Evolutionary conservation across 495 filamentous ascomycete species (phyloP).

Genomic region (Annulohypoxylon bovei): DNA sequence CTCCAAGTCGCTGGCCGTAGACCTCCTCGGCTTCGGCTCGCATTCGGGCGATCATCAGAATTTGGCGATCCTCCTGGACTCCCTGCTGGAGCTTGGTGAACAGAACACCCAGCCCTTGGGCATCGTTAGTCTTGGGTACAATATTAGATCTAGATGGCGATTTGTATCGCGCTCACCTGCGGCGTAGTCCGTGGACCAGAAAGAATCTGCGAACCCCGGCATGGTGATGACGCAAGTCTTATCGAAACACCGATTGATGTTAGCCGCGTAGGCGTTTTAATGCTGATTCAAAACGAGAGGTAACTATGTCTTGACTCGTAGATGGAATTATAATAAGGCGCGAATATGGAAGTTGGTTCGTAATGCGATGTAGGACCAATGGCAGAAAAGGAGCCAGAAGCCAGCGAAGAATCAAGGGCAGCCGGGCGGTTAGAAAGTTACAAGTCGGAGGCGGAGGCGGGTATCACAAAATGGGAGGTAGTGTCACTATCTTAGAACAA

Average conservation of each 20-base stretch:
- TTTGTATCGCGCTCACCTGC: slow-evolving; percentile 65
- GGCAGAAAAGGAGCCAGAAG: neutral
- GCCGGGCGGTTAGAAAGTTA: slow-evolving; percentile 4
- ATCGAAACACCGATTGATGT: slow-evolving; percentile 7
- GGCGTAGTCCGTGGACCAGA: slow-evolving; percentile 95
- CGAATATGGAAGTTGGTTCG: slow-evolving; percentile 10
- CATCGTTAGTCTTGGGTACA: slow-evolving; percentile 15
- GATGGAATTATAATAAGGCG: slow-evolving; percentile 9
- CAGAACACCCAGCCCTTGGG: slow-evolving; percentile 85
- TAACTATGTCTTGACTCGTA: neutral
- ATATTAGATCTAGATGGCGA: slow-evolving; percentile 2
- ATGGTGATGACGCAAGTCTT: slow-evolving; percentile 58
- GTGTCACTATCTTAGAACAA: slow-evolving; percentile 27
- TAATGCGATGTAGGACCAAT: slow-evolving; percentile 29
- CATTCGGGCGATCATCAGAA: slow-evolving; percentile 89
- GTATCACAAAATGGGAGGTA: slow-evolving; percentile 12
- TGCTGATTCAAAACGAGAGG: slow-evolving; percentile 10
- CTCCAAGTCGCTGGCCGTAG: slow-evolving; percentile 82
- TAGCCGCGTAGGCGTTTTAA: slow-evolving; percentile 3
- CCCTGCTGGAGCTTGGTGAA: slow-evolving; percentile 98
- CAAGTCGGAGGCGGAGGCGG: slow-evolving; percentile 29
- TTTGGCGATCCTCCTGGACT: slow-evolving; percentile 91
- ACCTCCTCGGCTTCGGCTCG: slow-evolving; percentile 94
- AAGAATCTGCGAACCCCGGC: slow-evolving; percentile 91
- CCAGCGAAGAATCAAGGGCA: slow-evolving; percentile 24